Evolutionary conservation across 345 rosid species (phyloP).

Genomic region (Camelina laxa): DNA sequence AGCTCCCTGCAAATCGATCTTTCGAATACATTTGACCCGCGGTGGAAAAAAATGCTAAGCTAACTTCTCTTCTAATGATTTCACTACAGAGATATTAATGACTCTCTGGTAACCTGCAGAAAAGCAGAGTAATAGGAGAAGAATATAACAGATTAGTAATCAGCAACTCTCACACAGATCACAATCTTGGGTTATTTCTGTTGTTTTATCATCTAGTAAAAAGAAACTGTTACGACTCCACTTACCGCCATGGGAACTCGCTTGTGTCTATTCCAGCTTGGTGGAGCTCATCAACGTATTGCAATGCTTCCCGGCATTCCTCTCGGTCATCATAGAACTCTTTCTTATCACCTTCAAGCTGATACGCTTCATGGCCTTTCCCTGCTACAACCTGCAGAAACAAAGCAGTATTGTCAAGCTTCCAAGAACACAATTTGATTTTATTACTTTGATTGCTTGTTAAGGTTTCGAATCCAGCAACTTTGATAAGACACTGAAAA

Average conservation of each 20-base stretch:
- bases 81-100: conserved; percentile 48
- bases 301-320: conserved; percentile 93
- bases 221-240: conserved; percentile 16
- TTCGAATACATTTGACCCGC: conserved; percentile 13
- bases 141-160: conserved; percentile 6
- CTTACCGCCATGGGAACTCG: conserved; percentile 98
- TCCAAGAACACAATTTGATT: neutral
- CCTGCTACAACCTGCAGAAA: conserved; percentile 79
- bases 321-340: conserved; percentile 91
- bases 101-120: conserved; percentile 87
- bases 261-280: conserved; percentile 97
- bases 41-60: conserved; percentile 32
- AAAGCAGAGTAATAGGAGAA: conserved; percentile 32
- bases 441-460: neutral
- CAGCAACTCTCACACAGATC: neutral
- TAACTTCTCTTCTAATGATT: conserved; percentile 25
- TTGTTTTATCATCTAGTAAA: conserved; percentile 5
- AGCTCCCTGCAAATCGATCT: conserved; percentile 13
- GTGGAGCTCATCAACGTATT: conserved; percentile 93
- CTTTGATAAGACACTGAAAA: neutral
- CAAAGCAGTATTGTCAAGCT: conserved; percentile 20
- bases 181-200: neutral
- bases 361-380: conserved; percentile 86
- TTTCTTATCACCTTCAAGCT: conserved; percentile 82
- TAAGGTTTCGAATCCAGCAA: neutral